Base-by-base conservation (phyloP, 495 filamentous ascomycete genomes). In the Apiosordaria backusii region DNA sequence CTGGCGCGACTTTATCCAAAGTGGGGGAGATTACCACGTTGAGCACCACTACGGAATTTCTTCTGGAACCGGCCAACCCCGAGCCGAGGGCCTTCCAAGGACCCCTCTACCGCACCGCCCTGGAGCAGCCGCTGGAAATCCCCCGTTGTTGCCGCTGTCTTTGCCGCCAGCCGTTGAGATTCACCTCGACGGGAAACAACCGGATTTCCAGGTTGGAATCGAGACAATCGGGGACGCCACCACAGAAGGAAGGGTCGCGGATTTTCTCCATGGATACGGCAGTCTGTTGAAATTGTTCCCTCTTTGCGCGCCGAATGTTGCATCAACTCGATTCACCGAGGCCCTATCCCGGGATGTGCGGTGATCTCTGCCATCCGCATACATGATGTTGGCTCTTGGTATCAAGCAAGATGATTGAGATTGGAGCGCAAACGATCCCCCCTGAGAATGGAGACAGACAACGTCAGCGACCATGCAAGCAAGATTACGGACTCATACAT, bases 1-100 rank as follows among this genome's bases (percentile, higher is more conserved):
- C 35, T 45, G 35, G 3, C 35, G 13, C 25, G 35, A 58, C 66
- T 73, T 74, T 76, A 76, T 76, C 74, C 74, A 76, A 76, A 76
- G 74, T 76, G 67, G 65, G 67, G 63, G 60, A 63, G 62, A 74
- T 74, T 74, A 53, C 67, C 54, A 25, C 50, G 45, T 21, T 40
- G 54, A 65, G 40, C 60, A 29, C 40, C 24, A 45, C 50, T 24
- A 69, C 71, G 71, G 71, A 57, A 64, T 55, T 69, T 70, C 64
- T 69, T 72, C 66, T 67, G 61, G 65, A 68, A 71, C 66, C 71
- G 67, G 60, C 45, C 63, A 63, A 54, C 26, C 22, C 52, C 61
- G 50, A 55, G 23, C 59, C 65, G 50, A 68, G 54, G 52, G 45
- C 50, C 18, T 63, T 15, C 59, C 57, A 45, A 16, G 26, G 50